Conservation (phyloP, 768 basidiomycete species). For the Saitozyma sp. region DNA sequence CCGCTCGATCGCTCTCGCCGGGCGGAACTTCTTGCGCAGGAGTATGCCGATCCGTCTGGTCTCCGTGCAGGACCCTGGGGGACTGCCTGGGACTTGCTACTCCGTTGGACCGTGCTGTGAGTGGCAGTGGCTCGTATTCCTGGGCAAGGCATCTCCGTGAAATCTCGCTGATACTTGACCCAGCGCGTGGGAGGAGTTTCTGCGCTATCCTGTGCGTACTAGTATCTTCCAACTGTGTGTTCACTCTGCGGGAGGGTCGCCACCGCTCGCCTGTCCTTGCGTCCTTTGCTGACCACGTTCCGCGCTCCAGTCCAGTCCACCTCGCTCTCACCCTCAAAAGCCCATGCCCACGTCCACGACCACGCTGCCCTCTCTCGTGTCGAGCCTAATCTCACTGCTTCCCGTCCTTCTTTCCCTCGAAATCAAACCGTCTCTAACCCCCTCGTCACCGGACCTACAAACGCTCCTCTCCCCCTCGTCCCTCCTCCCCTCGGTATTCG, state of each 20-base stretch:
- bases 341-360: not conserved
- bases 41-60: conserved; percentile 18
- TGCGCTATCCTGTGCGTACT: conserved; percentile 14
- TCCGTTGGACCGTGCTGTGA: conserved; percentile 9
- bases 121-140: not conserved
- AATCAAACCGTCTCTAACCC: no score
- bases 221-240: not conserved
- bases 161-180: not conserved
- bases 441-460: no score
- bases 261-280: not conserved
- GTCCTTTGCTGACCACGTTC: not conserved
- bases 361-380: not conserved
- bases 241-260: not conserved
- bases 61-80: conserved; percentile 18
- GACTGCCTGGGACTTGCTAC: conserved; percentile 16
- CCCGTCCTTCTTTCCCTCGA: no score
- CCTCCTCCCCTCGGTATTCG: no score
- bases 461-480: no score
- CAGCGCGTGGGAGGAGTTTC: conserved; percentile 18
- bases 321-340: not conserved
- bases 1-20: conserved; percentile 14
- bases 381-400: no score
- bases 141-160: not conserved
- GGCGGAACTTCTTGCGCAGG: conserved; percentile 6
- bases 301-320: not conserved